Conservation (phyloP, 768 basidiomycete genomes). For the Collybia sp. region DNA sequence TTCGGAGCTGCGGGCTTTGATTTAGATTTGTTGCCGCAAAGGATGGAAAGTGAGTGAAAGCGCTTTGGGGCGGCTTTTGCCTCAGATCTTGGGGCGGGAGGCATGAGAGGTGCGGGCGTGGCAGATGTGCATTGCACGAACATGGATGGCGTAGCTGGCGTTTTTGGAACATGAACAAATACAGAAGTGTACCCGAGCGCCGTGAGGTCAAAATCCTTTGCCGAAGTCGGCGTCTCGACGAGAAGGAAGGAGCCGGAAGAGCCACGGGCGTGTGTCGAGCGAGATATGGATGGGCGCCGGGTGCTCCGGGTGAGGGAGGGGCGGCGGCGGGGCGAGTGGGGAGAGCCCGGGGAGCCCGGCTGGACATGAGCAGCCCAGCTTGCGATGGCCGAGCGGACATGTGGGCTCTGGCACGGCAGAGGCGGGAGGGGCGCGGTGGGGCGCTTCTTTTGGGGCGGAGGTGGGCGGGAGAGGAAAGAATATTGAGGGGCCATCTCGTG, state of each 20-base stretch:
- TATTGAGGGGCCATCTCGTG: constrained; percentile 17
- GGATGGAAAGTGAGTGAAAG: constrained; percentile 48
- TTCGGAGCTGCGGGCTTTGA: constrained; percentile 16
- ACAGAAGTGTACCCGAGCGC: constrained; percentile 62
- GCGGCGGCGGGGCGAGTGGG: constrained; percentile 22
- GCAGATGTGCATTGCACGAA: constrained; percentile 19
- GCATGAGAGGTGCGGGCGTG: constrained; percentile 15
- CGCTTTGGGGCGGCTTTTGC: constrained; percentile 29
- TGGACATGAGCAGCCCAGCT: constrained; percentile 64
- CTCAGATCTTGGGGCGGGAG: constrained; percentile 8
- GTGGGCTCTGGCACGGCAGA: constrained; percentile 27
- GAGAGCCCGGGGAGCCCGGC: constrained; percentile 61
- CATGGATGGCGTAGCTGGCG: constrained; percentile 39
- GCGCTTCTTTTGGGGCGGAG: constrained; percentile 31
- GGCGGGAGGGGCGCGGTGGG: constrained; percentile 15
- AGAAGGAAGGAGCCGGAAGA: constrained; percentile 46
- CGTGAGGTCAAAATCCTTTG: constrained; percentile 52
- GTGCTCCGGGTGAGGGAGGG: constrained; percentile 14
- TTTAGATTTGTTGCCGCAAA: constrained; percentile 26
- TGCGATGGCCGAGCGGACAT: constrained; percentile 44
- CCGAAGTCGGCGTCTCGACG: constrained; percentile 39
- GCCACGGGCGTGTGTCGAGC: constrained; percentile 23
- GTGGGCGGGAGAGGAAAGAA: constrained; percentile 39
- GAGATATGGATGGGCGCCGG: constrained; percentile 28
- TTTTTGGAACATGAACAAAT: constrained; percentile 54